Conservation (phyloP, 371 early-diverging fungal species). For the Choanephora cucurbitarum region DNA sequence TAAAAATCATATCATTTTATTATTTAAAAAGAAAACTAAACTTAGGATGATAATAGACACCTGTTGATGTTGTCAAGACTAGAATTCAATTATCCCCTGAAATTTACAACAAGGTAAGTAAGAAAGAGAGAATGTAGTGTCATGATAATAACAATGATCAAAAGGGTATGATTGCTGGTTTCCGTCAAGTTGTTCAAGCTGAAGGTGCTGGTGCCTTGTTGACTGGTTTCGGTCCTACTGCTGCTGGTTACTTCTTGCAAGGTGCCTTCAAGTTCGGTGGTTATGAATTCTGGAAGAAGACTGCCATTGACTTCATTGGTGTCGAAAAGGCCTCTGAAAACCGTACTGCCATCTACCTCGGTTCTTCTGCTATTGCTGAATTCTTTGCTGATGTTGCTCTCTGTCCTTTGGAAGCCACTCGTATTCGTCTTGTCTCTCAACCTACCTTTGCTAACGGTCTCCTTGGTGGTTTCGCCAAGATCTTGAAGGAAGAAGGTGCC, state of each 20-base stretch:
- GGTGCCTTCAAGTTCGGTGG: slow-evolving; percentile 93
- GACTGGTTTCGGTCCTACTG: slow-evolving; percentile 87
- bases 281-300: slow-evolving; percentile 90
- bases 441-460: slow-evolving; percentile 72
- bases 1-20: too few relatives aligned
- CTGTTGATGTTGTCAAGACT: slow-evolving; percentile 68
- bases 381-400: slow-evolving; percentile 91
- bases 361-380: slow-evolving; percentile 86
- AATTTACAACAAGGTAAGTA: slow-evolving; percentile 63
- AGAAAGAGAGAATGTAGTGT: too few relatives aligned
- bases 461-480: slow-evolving; percentile 58
- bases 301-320: slow-evolving; percentile 71
- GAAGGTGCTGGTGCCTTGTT: slow-evolving; percentile 86
- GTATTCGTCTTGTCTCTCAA: slow-evolving; percentile 79
- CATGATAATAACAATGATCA: too few relatives aligned
- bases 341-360: slow-evolving; percentile 84
- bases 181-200: slow-evolving; percentile 73
- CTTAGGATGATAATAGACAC: slow-evolving; percentile 41
- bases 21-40: too few relatives aligned
- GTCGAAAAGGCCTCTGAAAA: slow-evolving; percentile 77
- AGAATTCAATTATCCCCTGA: slow-evolving; percentile 69
- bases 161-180: slow-evolving; percentile 60
- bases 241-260: slow-evolving; percentile 86
- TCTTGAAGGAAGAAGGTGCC: slow-evolving; percentile 71
- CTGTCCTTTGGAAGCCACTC: slow-evolving; percentile 80